These are phyloP conservation scores for Aspergillus chevalieri DNA, from an alignment of 2,329 filamentous ascomycete genomes.

Conservation along the genomic window DNA sequence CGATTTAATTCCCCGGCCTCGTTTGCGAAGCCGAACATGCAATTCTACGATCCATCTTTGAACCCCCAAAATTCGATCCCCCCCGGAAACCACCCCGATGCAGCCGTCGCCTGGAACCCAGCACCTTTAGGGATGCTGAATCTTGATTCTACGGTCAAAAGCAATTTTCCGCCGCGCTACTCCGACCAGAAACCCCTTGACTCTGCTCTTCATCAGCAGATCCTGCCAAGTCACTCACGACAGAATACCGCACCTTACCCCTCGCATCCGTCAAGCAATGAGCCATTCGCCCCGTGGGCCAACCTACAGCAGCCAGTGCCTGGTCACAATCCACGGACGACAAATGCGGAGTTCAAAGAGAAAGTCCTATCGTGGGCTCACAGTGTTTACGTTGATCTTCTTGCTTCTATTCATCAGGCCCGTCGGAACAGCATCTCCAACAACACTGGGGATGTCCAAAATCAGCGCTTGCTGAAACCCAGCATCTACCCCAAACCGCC, in stretches of 20 bases:
- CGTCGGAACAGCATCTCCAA: slow-evolving; percentile 45
- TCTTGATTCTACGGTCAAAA: slow-evolving; percentile 26
- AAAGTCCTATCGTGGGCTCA: slow-evolving; percentile 65
- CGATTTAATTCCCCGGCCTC: slow-evolving; percentile 32
- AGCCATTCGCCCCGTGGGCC: slow-evolving; percentile 23
- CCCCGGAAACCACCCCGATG: slow-evolving; percentile 19
- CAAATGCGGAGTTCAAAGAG: slow-evolving; percentile 56
- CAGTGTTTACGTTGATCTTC: slow-evolving; percentile 63
- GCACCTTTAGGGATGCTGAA: slow-evolving; percentile 19
- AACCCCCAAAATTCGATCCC: slow-evolving; percentile 24
- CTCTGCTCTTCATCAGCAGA: slow-evolving; percentile 19
- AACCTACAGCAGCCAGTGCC: slow-evolving; percentile 18
- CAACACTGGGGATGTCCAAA: slow-evolving; percentile 32
- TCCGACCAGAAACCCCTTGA: slow-evolving; percentile 28
- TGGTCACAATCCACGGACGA: slow-evolving; percentile 15
- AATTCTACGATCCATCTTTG: slow-evolving; percentile 25
- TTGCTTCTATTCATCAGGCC: slow-evolving; percentile 57
- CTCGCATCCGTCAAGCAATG: slow-evolving; percentile 15
- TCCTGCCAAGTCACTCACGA: slow-evolving; percentile 23
- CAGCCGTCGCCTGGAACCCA: slow-evolving; percentile 28
- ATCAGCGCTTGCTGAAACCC: slow-evolving; percentile 44
- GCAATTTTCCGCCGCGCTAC: slow-evolving; percentile 33
- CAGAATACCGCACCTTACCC: slow-evolving; percentile 14
- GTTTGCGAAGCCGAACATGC: slow-evolving; percentile 18
- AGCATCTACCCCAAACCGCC: slow-evolving; percentile 59